Percentiles rank a stretch among this genome's conserved stretches.
Evolutionary conservation across 2,329 filamentous ascomycete genomes (phyloP).

Genomic region (Aulographum hederae): DNA sequence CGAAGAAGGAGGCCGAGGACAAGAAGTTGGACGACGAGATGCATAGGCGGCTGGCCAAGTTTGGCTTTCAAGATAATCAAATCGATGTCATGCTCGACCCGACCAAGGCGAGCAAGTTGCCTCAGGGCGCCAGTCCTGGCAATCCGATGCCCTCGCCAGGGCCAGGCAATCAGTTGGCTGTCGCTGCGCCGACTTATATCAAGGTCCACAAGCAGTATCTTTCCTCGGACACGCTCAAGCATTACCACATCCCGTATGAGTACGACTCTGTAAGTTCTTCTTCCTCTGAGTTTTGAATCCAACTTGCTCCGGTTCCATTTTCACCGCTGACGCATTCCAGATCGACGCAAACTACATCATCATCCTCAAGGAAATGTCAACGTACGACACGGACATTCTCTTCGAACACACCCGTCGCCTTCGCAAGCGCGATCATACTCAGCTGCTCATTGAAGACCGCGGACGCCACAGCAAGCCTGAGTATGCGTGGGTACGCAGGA

Average conservation of each 20-base stretch:
- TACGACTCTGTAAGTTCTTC: conserved; percentile 27
- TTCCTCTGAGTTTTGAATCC: background rate
- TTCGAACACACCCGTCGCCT: conserved; percentile 31
- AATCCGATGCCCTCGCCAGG: conserved; percentile 7
- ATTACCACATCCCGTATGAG: conserved; percentile 30
- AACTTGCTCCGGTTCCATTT: too few species aligned
- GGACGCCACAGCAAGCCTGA: conserved; percentile 18
- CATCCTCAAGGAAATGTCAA: conserved; percentile 29
- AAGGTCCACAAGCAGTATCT: conserved; percentile 28
- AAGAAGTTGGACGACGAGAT: conserved; percentile 25
- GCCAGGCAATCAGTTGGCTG: conserved; percentile 7
- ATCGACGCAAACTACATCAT: conserved; percentile 28
- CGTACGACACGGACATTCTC: conserved; percentile 27
- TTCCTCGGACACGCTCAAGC: conserved; percentile 25
- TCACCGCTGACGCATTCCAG: conserved; percentile 11
- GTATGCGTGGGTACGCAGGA: conserved; percentile 25
- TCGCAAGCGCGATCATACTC: conserved; percentile 14
- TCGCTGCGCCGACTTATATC: conserved; percentile 21
- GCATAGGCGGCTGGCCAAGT: conserved; percentile 23
- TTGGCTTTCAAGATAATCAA: conserved; percentile 27
- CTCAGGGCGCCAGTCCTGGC: conserved; percentile 11
- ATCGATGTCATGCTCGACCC: conserved; percentile 29
- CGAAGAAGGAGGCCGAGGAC: conserved; percentile 19
- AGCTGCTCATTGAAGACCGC: conserved; percentile 24
- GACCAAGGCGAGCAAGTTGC: conserved; percentile 22